Evolutionary conservation across 1,139 yeast genomes (phyloP), one percentile per base, ranked within the genome.

Genomic region (Debaryomycetaceae sp.): DNA sequence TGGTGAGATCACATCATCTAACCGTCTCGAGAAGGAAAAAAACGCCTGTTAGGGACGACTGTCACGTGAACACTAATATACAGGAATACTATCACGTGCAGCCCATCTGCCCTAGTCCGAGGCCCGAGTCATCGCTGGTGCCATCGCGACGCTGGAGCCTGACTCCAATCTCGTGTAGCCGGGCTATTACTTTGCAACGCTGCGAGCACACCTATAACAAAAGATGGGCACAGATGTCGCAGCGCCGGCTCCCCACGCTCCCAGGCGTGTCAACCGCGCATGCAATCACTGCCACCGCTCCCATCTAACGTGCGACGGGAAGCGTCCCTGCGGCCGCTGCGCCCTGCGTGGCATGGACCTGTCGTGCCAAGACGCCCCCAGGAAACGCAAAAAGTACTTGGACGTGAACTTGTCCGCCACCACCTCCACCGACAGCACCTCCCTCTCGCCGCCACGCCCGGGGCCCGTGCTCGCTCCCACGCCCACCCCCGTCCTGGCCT

Each of bases 281-380:
- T 86, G 96, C 44, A 71, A 73, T 26, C 90, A 83, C 52, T 86
- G 96, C 47, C 85, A 85, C 37, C 68, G 74, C 42, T 79, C 92
- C 2, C 96, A 86, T 51, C 73, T 85, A 64, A 80, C 95, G 0
- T 86, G 96, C 49, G 95, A 83, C 41, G 67, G 75, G 15, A 47
- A 55, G 14, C 47, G 98, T 29, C 98, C 98, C 0, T 90, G 98
- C 45, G 67, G 67, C 32, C 55, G 95, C 30, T 90, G 98, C 52
- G 51, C 78, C 5, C 66, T 63, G 26, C 62, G 86, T 40, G 90
- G 90, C 0, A 56, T 85, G 18, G 73, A 66, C 3, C 67, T 58
- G n/a, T 63, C 82, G 0, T 87, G 98, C 55, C 73, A 75, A 28
- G 96, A 87, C 57, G 95, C 95, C 4, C 92, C 92, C 1, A 58